A percentile compares a stretch with the other conserved stretches of the same genome.
phyloP scores from a whole-genome alignment of 177 flowering plant species.

The Vitis hybrid region DNA sequence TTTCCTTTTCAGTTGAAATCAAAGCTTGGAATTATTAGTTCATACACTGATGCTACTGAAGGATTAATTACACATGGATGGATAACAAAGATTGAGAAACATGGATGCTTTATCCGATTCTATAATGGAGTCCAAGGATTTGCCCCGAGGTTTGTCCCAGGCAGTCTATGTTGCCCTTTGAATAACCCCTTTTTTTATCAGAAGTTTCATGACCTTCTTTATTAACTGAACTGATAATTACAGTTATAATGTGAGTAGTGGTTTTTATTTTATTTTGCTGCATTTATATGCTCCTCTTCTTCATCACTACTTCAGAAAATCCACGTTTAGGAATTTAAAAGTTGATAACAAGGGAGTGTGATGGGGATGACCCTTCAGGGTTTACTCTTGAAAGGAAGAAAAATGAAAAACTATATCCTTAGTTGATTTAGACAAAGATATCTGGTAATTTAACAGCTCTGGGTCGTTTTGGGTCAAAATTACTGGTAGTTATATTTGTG shows the following conservation, averaged over 20 bases:
- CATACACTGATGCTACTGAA: constrained; percentile 79
- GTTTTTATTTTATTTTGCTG: background rate
- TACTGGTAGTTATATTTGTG: too few relatives aligned
- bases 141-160: constrained; percentile 62
- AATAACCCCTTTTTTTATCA: background rate
- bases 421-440: too few relatives aligned
- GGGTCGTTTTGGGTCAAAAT: too few relatives aligned
- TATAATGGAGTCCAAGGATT: constrained; percentile 98
- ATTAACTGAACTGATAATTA: background rate
- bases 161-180: background rate
- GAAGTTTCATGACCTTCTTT: too few relatives aligned
- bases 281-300: background rate
- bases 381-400: too few relatives aligned
- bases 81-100: constrained; percentile 85
- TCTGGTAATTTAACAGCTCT: too few relatives aligned
- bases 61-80: constrained; percentile 93
- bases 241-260: background rate
- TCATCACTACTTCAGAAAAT: background rate
- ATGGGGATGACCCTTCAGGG: too few relatives aligned
- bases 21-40: constrained; percentile 73
- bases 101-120: constrained; percentile 94
- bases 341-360: too few relatives aligned
- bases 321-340: too few relatives aligned
- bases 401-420: too few relatives aligned
- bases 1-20: constrained; percentile 69